Evolutionary conservation across 805 yeast genomes (phyloP), one percentile per base, ranked within the genome.

Genomic region (Komagataella kurtzmanii): DNA sequence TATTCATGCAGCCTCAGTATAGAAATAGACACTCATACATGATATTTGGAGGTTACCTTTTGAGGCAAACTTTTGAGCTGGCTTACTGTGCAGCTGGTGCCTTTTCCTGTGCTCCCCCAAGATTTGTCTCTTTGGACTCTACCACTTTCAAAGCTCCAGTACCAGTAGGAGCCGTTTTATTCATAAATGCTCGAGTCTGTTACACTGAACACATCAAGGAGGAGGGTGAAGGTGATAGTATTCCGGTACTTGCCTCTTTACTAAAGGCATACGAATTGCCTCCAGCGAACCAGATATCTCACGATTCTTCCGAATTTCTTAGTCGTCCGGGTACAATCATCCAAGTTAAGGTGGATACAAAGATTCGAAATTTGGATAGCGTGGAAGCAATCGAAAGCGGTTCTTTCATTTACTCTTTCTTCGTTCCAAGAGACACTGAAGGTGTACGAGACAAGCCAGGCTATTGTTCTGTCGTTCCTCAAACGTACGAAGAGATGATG

Each of bases 1-100:
- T 83, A 60, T 81, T 89, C 67, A 91, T 90, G 91, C 97, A 90
- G 68, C 97, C 97, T 1, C 97, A 90, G 70, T 90, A 89, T 70
- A 80, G 97, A 68, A 90, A 90, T 71, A 79, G 96, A 64, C 96
- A 90, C 64, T 85, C 95, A 3, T 88, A 85, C 68, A 88, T 89
- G 88, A 87, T 90, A 48, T 90, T 90, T 66, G 98, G 98, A 59
- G 98, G 98, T 24, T 90, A 90, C 61, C 71, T 90, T 61, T 77
- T 90, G 73, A 80, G 97, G 66, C 96, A 89, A 68, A 81, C 96
- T 2, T 90, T 90, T 64, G 98, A 90, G 65, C 77, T 90, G 60
- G 97, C 96, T 1, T 90, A 89, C 64, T 88, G 96, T 67, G 80
- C 91, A 17, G 88, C 96, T 6, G 96, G 96, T 5, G 86, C 95